Conservation (phyloP, 2,329 filamentous ascomycete genomes). For the Ceratocystis smalleyi region DNA sequence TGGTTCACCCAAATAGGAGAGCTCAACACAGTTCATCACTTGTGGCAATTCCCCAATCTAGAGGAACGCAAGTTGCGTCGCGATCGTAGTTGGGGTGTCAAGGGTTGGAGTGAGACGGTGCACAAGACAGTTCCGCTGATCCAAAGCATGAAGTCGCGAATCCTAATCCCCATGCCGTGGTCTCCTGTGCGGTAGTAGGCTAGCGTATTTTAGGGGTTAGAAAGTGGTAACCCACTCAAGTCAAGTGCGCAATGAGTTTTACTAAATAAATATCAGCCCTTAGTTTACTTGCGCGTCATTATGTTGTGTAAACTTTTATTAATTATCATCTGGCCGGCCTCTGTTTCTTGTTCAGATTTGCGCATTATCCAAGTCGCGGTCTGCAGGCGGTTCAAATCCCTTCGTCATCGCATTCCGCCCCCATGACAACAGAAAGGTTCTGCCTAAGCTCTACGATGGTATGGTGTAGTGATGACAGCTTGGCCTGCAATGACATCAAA, state of each 20-base stretch:
- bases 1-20: constrained; percentile 99
- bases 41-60: constrained; percentile 96
- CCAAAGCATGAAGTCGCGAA: constrained; percentile 86
- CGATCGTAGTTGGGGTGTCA: constrained; percentile 87
- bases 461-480: constrained; percentile 62
- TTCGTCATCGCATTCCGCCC: constrained; percentile 30
- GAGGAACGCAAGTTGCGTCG: constrained; percentile 81
- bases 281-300: no score
- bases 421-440: constrained; percentile 67
- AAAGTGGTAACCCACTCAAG: neutral
- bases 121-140: constrained; percentile 98
- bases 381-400: neutral
- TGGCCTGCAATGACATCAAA: constrained; percentile 67
- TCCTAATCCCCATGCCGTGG: constrained; percentile 91
- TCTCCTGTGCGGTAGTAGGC: constrained; percentile 60
- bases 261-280: no score
- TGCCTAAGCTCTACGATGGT: constrained; percentile 53
- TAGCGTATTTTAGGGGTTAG: neutral
- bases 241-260: no score
- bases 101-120: constrained; percentile 93
- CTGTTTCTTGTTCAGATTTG: neutral
- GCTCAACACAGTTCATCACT: constrained; percentile 90
- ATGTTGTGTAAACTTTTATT: no score
- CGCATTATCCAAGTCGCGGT: neutral
- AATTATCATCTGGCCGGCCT: neutral